These are phyloP conservation scores for Cyberlindnera nakhonratchasimensis DNA, from an alignment of 805 yeast species.

Conservation along the genomic window DNA sequence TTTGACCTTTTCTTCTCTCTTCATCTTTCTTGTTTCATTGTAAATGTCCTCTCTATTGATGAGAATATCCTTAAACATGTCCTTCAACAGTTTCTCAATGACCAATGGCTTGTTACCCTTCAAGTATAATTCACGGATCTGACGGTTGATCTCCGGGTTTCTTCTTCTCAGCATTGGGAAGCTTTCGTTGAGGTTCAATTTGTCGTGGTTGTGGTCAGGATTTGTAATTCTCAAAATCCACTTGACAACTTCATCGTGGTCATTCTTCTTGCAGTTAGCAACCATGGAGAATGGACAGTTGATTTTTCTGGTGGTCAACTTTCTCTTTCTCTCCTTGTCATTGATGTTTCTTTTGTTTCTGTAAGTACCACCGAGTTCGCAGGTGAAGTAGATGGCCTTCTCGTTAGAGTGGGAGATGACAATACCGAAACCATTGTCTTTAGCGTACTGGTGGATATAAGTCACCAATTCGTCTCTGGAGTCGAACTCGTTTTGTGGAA, in stretches of 20 bases:
- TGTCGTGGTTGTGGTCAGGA: conserved; percentile 30
- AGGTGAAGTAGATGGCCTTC: conserved; percentile 31
- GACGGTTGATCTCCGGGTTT: conserved; percentile 31
- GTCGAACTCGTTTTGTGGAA: conserved; percentile 27
- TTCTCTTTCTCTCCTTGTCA: conserved; percentile 31
- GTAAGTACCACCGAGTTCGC: conserved; percentile 30
- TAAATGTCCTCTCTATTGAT: conserved; percentile 32
- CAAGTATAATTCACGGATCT: conserved; percentile 29
- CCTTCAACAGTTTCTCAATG: conserved; percentile 27
- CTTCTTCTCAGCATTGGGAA: conserved; percentile 32
- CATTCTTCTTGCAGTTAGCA: conserved; percentile 30
- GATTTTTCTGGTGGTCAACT: conserved; percentile 30
- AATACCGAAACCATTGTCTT: conserved; percentile 31
- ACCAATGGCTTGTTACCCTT: conserved; percentile 30
- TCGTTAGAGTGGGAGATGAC: conserved; percentile 32
- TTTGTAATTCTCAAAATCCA: conserved; percentile 28
- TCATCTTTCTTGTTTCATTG: conserved; percentile 33
- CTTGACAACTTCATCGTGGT: conserved; percentile 25
- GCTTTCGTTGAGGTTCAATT: conserved; percentile 28
- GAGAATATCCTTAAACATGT: conserved; percentile 25
- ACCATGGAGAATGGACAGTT: conserved; percentile 32
- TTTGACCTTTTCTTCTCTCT: conserved; percentile 29
- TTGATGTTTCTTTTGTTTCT: conserved; percentile 31
- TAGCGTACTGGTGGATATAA: conserved; percentile 29
- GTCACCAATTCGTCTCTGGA: conserved; percentile 25